Percentiles rank a stretch among this genome's conserved stretches.
Conservation (phyloP, 2,329 filamentous ascomycete genomes). For the Rhinocladiella similis region DNA sequence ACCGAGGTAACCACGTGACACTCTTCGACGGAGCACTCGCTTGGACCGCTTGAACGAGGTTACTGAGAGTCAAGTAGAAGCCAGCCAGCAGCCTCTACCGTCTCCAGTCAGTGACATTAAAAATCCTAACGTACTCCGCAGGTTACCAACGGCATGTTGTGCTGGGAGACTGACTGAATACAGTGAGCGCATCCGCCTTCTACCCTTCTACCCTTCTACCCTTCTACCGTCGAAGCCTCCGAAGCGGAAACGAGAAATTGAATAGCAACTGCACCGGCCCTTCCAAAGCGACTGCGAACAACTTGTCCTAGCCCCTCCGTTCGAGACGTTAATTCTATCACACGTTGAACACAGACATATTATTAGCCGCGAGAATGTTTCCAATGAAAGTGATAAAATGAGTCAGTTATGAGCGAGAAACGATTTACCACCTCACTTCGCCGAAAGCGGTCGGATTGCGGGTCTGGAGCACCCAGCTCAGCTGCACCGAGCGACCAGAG, state of each 20-base stretch:
- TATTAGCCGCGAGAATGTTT: constrained; percentile 33
- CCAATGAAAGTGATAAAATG: constrained; percentile 26
- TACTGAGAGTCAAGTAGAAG: background rate
- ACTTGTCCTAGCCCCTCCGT: background rate
- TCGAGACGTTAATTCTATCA: constrained; percentile 28
- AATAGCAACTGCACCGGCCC: background rate
- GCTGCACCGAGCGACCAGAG: constrained; percentile 25
- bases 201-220: too few species aligned
- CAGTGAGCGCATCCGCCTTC: background rate
- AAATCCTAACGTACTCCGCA: background rate
- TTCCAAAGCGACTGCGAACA: background rate
- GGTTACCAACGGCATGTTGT: background rate
- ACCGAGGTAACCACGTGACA: too few species aligned
- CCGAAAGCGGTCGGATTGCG: constrained; percentile 20
- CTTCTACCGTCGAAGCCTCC: background rate
- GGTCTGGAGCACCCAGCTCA: constrained; percentile 4
- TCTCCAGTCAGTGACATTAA: background rate
- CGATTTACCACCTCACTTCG: constrained; percentile 19
- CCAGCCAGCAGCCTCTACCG: constrained; percentile 1
- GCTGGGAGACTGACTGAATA: background rate
- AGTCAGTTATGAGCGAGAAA: constrained; percentile 34
- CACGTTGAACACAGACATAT: constrained; percentile 28
- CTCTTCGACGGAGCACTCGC: background rate
- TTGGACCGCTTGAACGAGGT: background rate
- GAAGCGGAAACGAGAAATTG: constrained; percentile 3